Evolutionary conservation across 2,329 filamentous ascomycete species (phyloP), one percentile per base, ranked within the genome.

Genomic region (Blumeria graminis): DNA sequence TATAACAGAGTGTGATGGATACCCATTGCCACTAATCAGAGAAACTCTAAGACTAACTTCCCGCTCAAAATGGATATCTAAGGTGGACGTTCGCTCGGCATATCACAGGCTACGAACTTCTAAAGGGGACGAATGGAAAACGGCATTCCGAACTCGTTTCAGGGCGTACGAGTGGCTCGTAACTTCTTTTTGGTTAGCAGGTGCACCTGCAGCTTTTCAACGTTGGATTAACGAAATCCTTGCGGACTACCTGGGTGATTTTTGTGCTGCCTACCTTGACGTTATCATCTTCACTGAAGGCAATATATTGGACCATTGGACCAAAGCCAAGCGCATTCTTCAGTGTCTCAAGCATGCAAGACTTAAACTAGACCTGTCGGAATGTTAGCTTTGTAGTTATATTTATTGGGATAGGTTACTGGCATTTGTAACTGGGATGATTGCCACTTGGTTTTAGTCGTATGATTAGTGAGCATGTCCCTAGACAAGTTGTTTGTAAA

Each of bases 361-460:
- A 46, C 38, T 50, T n/a, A 35, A 36, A 8, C 28, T 53, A 18
- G 33, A 53, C 33, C 18, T 6, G 38, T 16, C 36, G 10, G 38
- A 53, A 34, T 53, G 50, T 53, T 32, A 53, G 38, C 18, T 53
- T 53, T n/a, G n/a, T n/a, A n/a, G n/a, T n/a, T n/a, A n/a, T n/a
- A n/a, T n/a, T n/a, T n/a, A n/a, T n/a, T n/a, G n/a, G n/a, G n/a
- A n/a, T n/a, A n/a, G n/a, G n/a, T n/a, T n/a, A n/a, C n/a, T n/a
- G n/a, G n/a, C n/a, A n/a, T n/a, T n/a, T n/a, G n/a, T n/a, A n/a
- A n/a, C n/a, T n/a, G n/a, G n/a, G n/a, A n/a, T n/a, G n/a, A n/a
- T n/a, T n/a, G n/a, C n/a, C n/a, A n/a, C n/a, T n/a, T n/a, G n/a
- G n/a, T n/a, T n/a, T n/a, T n/a, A n/a, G n/a, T n/a, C n/a, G n/a